phyloP scores from a whole-genome alignment of 2,329 filamentous ascomycete species.

The Neofusicoccum parvum region DNA sequence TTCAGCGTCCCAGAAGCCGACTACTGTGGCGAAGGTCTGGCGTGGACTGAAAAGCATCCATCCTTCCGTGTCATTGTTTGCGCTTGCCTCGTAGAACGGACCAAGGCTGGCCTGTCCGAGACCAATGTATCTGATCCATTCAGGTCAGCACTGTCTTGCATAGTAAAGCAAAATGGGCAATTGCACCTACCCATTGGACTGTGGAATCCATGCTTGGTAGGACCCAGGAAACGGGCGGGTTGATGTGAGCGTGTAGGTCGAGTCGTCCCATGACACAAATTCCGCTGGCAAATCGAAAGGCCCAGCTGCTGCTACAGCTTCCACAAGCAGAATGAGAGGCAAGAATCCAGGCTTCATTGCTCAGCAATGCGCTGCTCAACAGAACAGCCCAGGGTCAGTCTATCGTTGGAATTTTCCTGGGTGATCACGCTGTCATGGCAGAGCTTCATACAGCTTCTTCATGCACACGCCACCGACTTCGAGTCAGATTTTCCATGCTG shows the following conservation, averaged over 20 bases:
- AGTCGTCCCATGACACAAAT: background rate
- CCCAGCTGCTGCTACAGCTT: background rate
- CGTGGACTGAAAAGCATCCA: constrained; percentile 68
- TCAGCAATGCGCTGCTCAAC: background rate
- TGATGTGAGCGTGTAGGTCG: background rate
- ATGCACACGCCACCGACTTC: too few species aligned
- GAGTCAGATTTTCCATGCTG: too few species aligned
- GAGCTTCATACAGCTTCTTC: background rate
- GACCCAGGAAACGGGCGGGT: background rate
- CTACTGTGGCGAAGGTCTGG: constrained; percentile 68
- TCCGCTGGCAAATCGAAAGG: background rate
- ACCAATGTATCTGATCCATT: constrained; percentile 63
- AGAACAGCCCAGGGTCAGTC: background rate
- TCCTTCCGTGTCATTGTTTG: constrained; percentile 58
- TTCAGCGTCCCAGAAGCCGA: constrained; percentile 67
- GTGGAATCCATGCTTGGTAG: constrained; percentile 35
- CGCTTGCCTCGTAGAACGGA: constrained; percentile 59
- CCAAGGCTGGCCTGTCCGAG: constrained; percentile 65
- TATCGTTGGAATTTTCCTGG: background rate
- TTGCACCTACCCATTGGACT: constrained; percentile 39
- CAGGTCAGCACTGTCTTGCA: background rate
- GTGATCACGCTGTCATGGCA: background rate
- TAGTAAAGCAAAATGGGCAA: too few species aligned
- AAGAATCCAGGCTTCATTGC: background rate
- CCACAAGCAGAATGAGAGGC: background rate